Conservation (phyloP, 1,284 basidiomycete species). For the Sanghuangporus weigelae region DNA sequence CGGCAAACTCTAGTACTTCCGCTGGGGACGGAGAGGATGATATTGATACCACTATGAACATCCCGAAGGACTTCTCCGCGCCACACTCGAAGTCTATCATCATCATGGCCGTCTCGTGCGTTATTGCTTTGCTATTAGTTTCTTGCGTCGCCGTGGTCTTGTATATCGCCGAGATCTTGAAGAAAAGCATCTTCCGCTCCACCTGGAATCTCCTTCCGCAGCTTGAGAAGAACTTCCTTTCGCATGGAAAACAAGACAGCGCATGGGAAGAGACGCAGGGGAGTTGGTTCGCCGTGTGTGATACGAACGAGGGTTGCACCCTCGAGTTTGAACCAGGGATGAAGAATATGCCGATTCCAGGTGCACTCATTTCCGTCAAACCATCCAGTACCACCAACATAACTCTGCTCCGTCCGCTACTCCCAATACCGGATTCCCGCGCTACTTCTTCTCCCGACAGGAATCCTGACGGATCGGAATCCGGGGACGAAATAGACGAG, state of each 20-base stretch:
- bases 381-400: background rate
- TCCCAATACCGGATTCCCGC: background rate
- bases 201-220: conserved; percentile 32
- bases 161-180: conserved; percentile 31
- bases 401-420: background rate
- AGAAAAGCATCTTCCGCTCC: conserved; percentile 27
- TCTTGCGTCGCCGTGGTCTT: conserved; percentile 31
- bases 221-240: conserved; percentile 26
- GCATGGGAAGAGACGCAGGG: background rate
- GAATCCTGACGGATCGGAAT: conserved; percentile 14
- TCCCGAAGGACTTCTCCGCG: background rate
- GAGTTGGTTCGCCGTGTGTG: background rate
- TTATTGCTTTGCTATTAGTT: conserved; percentile 33
- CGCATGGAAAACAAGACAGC: background rate
- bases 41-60: background rate
- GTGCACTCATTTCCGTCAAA: background rate
- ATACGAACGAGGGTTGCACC: background rate
- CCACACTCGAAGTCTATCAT: conserved; percentile 20
- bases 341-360: conserved; percentile 15
- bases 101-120: conserved; percentile 32
- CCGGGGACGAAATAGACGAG: conserved; percentile 25
- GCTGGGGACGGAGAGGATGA: background rate
- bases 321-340: background rate
- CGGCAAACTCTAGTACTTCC: background rate
- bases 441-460: background rate